Evolutionary conservation across 2,329 filamentous ascomycete genomes (phyloP).

Genomic region (Mycogone perniciosa): DNA sequence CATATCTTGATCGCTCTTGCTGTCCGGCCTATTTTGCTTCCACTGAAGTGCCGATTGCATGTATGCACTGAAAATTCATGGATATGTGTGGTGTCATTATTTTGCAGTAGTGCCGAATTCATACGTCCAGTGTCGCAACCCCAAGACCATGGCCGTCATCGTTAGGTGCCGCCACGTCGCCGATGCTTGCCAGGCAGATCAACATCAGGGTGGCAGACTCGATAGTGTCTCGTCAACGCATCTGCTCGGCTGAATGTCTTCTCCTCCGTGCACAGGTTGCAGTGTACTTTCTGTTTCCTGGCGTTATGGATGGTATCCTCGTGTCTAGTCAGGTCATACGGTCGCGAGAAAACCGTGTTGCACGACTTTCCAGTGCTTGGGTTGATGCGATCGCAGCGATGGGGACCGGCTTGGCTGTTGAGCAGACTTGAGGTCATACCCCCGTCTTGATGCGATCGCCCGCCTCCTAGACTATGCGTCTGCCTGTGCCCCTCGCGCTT

Average conservation of each 20-base stretch:
- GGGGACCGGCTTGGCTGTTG: slow-evolving; percentile 87
- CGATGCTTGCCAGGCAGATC: slow-evolving; percentile 64
- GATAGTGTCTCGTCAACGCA: slow-evolving; percentile 87
- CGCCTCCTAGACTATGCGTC: slow-evolving; percentile 41
- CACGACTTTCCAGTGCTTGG: slow-evolving; percentile 92
- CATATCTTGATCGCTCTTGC: background rate
- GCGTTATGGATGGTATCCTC: slow-evolving; percentile 97
- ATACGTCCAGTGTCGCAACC: slow-evolving; percentile 8
- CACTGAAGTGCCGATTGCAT: too few relatives aligned
- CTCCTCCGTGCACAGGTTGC: slow-evolving; percentile 87
- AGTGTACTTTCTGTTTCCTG: slow-evolving; percentile 89
- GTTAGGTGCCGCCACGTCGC: slow-evolving; percentile 23
- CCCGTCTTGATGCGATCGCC: slow-evolving; percentile 23
- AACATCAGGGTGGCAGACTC: slow-evolving; percentile 86
- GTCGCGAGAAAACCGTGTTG: slow-evolving; percentile 87
- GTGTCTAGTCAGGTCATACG: slow-evolving; percentile 93
- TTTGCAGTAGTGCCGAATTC: background rate
- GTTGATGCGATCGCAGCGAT: slow-evolving; percentile 88
- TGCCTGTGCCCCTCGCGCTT: slow-evolving; percentile 89
- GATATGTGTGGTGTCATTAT: too few relatives aligned
- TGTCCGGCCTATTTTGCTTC: slow-evolving; percentile 5
- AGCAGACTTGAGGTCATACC: slow-evolving; percentile 50
- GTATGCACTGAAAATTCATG: too few relatives aligned
- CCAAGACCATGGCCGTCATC: background rate
- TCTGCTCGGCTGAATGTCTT: slow-evolving; percentile 97